Percentiles rank a stretch among this genome's conserved stretches.
Conservation (phyloP, 208 protist genomes). For the Leishmania guyanensis region DNA sequence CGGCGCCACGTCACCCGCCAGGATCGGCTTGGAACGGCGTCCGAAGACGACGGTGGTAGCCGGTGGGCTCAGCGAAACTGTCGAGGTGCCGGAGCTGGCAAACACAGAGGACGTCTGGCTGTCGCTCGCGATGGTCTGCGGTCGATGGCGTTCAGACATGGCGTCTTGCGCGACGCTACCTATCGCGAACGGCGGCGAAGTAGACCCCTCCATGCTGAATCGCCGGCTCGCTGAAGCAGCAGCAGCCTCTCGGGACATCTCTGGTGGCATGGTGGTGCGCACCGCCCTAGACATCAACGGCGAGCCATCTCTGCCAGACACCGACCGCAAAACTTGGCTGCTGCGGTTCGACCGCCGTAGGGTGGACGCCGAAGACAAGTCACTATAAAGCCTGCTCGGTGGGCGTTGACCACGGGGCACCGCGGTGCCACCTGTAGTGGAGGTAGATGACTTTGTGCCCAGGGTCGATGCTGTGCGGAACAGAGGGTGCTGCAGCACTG, state of each 20-base stretch:
- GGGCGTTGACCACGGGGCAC: not conserved
- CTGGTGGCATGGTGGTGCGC: not conserved
- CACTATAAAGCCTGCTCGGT: not conserved
- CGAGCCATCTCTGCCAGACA: not conserved
- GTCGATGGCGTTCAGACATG: not conserved
- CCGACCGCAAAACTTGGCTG: not conserved
- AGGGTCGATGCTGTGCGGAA: constrained; percentile 7
- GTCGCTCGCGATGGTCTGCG: not conserved
- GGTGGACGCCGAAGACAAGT: not conserved
- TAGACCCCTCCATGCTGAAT: not conserved
- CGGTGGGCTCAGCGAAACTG: not conserved
- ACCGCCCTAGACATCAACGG: not conserved
- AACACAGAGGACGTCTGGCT: not conserved
- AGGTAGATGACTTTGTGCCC: not conserved
- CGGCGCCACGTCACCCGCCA: not conserved
- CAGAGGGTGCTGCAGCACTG: constrained; percentile 20
- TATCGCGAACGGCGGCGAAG: not conserved
- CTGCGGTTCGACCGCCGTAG: not conserved
- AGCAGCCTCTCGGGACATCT: not conserved
- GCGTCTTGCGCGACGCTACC: not conserved
- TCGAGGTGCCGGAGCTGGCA: not conserved
- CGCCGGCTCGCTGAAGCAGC: not conserved
- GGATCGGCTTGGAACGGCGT: not conserved
- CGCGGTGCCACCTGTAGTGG: not conserved
- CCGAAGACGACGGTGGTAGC: not conserved